These are phyloP conservation scores for Polyrhizophydium stewartii DNA, from an alignment of 371 early-diverging fungal species.

Conservation along the genomic window DNA sequence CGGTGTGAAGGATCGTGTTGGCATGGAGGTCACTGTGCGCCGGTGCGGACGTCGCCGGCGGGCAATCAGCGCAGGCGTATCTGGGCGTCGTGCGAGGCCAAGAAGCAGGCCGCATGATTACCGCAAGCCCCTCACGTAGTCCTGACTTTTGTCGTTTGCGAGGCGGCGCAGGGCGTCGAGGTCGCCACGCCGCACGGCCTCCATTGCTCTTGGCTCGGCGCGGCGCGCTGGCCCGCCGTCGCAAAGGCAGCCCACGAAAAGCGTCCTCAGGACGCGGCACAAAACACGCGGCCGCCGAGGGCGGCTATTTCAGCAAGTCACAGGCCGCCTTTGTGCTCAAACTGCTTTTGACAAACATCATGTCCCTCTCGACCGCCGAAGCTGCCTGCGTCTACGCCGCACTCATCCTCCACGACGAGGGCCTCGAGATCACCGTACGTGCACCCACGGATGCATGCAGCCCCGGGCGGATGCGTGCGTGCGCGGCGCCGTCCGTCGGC, in stretches of 20 bases:
- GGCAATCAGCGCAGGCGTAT: no score
- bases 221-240: no score
- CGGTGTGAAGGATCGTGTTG: conserved; percentile 31
- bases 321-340: no score
- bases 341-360: no score
- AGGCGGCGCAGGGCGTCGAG: not conserved
- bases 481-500: no score
- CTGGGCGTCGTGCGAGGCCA: no score
- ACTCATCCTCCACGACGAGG: conserved; percentile 96
- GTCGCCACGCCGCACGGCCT: not conserved
- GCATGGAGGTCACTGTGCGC: conserved; percentile 24
- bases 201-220: no score
- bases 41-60: not conserved
- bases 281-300: no score
- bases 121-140: not conserved
- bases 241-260: no score
- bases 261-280: no score
- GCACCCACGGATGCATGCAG: conserved; percentile 1
- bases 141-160: not conserved
- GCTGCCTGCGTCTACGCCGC: conserved; percentile 92
- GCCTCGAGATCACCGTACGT: conserved; percentile 92
- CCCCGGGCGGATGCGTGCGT: conserved; percentile 1
- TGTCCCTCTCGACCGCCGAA: not conserved
- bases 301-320: no score
- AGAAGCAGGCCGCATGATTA: not conserved